Evolutionary conservation across 164 flowering plant species (phyloP).

Genomic region (Vitis rupestris): DNA sequence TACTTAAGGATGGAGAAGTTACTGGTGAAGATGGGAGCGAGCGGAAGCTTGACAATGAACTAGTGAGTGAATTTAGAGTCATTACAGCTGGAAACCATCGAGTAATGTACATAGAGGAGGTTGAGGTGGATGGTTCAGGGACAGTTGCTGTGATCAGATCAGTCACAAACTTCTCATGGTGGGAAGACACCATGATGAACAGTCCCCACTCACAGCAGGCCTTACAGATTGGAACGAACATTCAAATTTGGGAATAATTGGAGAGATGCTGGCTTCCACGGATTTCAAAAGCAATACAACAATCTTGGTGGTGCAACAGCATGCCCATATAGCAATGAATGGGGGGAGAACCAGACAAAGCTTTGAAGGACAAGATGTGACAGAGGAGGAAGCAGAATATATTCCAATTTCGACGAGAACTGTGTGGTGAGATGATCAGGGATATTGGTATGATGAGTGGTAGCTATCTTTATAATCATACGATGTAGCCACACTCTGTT

Average conservation of each 20-base stretch:
- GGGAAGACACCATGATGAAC: slow-evolving; percentile 10
- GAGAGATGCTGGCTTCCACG: slow-evolving; percentile 18
- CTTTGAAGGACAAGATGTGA: background rate
- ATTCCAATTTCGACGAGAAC: slow-evolving; percentile 6
- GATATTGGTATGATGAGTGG: background rate
- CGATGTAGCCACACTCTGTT: no score
- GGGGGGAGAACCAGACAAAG: background rate
- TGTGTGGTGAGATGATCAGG: background rate
- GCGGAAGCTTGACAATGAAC: slow-evolving; percentile 17
- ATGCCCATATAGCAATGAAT: slow-evolving; percentile 1
- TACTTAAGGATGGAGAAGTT: slow-evolving; percentile 15
- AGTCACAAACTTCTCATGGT: slow-evolving; percentile 20
- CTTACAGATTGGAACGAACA: slow-evolving; percentile 16
- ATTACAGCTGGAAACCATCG: slow-evolving; percentile 2
- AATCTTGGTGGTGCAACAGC: slow-evolving; percentile 29
- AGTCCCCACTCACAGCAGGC: slow-evolving; percentile 11
- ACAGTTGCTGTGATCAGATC: slow-evolving; percentile 18
- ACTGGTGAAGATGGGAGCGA: slow-evolving; percentile 4
- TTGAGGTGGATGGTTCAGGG: slow-evolving; percentile 24
- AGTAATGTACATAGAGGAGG: slow-evolving; percentile 23
- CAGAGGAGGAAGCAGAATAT: background rate
- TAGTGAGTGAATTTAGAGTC: slow-evolving; percentile 15
- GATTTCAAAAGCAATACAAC: slow-evolving; percentile 16
- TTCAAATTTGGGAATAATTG: slow-evolving; percentile 16
- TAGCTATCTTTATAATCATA: background rate